Evolutionary conservation across 352 stramenopile genomes (phyloP).

Genomic region (Pythium oligandrum): DNA sequence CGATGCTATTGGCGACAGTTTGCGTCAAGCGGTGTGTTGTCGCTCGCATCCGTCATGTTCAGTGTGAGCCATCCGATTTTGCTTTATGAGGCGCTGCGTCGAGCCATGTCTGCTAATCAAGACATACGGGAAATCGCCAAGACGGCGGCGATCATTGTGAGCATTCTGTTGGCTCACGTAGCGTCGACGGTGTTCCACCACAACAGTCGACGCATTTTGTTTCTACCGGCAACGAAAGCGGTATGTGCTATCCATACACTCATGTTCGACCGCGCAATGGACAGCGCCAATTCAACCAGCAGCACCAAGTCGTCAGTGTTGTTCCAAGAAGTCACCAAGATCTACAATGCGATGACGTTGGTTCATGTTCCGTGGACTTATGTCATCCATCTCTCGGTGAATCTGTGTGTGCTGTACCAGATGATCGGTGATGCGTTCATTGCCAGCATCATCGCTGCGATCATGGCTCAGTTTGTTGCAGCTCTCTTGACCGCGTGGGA

Average conservation of each 20-base stretch:
- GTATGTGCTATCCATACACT: no score
- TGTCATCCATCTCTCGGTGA: constrained; percentile 6
- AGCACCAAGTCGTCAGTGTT: constrained; percentile 14
- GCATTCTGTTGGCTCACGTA: no score
- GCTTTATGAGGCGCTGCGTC: constrained; percentile 12
- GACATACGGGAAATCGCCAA: constrained; percentile 2
- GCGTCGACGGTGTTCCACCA: no score
- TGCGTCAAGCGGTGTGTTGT: constrained; percentile 6
- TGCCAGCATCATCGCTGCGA: constrained; percentile 14
- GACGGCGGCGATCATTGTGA: no score
- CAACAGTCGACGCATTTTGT: no score
- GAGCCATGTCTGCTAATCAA: constrained; percentile 6
- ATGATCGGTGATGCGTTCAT: constrained; percentile 20
- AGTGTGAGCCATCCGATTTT: constrained; percentile 18
- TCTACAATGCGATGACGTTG: constrained; percentile 17
- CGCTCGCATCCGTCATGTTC: constrained; percentile 6
- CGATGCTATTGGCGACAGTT: constrained; percentile 16
- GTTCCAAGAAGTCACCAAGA: constrained; percentile 18
- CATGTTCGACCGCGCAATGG: not conserved
- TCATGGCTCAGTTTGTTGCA: constrained; percentile 11
- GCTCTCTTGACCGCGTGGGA: constrained; percentile 9
- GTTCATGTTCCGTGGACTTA: constrained; percentile 15
- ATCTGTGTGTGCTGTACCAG: constrained; percentile 11
- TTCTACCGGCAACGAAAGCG: no score
- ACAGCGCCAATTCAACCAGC: not conserved